Conservation (phyloP, 139 green algal genomes). For the Chlamydomonas asymmetrica region DNA sequence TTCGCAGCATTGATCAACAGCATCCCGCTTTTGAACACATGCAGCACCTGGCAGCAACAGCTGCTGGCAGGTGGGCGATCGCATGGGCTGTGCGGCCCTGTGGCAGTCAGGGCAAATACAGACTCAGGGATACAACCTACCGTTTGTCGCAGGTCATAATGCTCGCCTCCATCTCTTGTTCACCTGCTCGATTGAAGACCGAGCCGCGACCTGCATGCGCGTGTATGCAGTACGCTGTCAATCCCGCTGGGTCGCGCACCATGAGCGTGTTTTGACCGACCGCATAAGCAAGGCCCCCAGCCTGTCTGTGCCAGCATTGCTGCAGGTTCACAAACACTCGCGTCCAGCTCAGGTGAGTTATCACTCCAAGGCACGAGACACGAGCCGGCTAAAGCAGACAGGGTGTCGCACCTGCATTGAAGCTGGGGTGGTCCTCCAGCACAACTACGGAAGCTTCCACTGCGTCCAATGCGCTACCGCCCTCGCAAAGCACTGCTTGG, state of each 20-base stretch:
- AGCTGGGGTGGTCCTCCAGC: constrained; percentile 36
- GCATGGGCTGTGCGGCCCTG: no score
- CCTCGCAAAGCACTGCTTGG: constrained; percentile 9
- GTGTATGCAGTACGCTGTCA: not conserved
- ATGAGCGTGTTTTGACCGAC: not conserved
- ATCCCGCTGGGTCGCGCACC: not conserved
- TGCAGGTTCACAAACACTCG: no score
- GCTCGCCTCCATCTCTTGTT: constrained; percentile 18
- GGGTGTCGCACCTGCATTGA: constrained; percentile 34
- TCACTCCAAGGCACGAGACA: not conserved
- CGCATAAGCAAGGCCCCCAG: not conserved
- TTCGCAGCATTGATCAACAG: no score
- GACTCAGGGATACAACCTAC: no score
- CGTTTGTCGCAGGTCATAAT: constrained; percentile 4
- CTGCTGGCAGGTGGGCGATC: no score
- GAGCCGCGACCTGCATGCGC: constrained; percentile 1
- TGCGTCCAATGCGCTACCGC: constrained; percentile 39
- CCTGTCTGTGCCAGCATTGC: not conserved
- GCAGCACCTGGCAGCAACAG: no score
- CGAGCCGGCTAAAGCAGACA: not conserved
- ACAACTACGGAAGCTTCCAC: constrained; percentile 24
- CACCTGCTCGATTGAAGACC: constrained; percentile 7
- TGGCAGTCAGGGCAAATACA: no score
- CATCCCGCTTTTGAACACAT: no score
- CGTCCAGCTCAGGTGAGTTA: no score